phyloP scores from a whole-genome alignment of 805 yeast genomes.

The Yamadazyma sp. region DNA sequence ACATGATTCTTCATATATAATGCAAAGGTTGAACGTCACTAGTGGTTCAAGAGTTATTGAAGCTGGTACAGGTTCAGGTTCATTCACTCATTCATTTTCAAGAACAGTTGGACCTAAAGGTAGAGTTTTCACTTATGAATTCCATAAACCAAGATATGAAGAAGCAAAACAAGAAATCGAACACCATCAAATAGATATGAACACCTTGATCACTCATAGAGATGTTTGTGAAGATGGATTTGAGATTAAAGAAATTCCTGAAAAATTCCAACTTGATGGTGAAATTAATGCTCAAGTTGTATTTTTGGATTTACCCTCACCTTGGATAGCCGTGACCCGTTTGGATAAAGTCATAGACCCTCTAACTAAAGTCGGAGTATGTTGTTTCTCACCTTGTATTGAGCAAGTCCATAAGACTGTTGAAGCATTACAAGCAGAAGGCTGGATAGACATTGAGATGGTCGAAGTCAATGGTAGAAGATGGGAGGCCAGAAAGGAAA shows the following conservation, averaged over 20 bases:
- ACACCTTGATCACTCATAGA: constrained; percentile 76
- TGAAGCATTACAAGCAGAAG: constrained; percentile 64
- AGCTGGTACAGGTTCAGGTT: constrained; percentile 98
- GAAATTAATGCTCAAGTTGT: constrained; percentile 65
- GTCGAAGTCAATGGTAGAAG: constrained; percentile 82
- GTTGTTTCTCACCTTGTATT: constrained; percentile 97
- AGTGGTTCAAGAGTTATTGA: constrained; percentile 83
- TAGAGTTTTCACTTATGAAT: constrained; percentile 78
- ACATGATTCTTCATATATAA: constrained; percentile 88
- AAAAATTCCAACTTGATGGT: constrained; percentile 13
- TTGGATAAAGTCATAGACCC: constrained; percentile 56
- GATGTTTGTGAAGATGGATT: constrained; percentile 93
- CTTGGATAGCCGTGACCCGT: constrained; percentile 92
- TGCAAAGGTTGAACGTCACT: constrained; percentile 72
- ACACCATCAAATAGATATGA: constrained; percentile 59
- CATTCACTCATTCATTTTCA: constrained; percentile 89
- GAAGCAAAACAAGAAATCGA: constrained; percentile 79
- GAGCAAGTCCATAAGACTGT: constrained; percentile 93
- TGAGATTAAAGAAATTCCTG: constrained; percentile 39
- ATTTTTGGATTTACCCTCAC: constrained; percentile 91
- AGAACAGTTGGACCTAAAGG: constrained; percentile 68
- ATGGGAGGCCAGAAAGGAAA: constrained; percentile 87
- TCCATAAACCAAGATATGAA: constrained; percentile 76
- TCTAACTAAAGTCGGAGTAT: constrained; percentile 59
- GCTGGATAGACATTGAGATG: constrained; percentile 88